phyloP scores from a whole-genome alignment of 805 yeast species.

The Tetrapisispora arboricola region DNA sequence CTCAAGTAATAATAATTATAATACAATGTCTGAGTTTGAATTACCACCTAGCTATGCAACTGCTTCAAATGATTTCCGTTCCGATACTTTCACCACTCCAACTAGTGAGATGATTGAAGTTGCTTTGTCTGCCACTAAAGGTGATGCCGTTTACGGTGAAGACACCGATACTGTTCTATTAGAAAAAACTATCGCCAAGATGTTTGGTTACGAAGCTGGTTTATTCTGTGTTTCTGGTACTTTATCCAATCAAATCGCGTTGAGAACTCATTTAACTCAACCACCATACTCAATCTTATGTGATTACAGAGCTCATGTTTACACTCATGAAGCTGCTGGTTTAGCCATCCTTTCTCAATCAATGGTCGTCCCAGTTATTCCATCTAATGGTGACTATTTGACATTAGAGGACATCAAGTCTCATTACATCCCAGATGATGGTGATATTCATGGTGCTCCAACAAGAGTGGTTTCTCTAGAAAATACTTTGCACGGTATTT shows the following conservation, averaged over 20 bases:
- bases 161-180: constrained; percentile 59
- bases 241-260: constrained; percentile 76
- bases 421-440: constrained; percentile 58
- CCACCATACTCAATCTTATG: constrained; percentile 74
- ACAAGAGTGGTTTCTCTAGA: constrained; percentile 77
- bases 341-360: constrained; percentile 83
- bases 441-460: constrained; percentile 82
- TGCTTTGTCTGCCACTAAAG: constrained; percentile 47
- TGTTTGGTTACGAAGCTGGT: constrained; percentile 76
- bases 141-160: constrained; percentile 86
- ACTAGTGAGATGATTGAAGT: constrained; percentile 61
- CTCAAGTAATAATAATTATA: too few relatives aligned
- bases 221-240: constrained; percentile 85
- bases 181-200: constrained; percentile 50
- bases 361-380: constrained; percentile 76
- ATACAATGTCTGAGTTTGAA: constrained; percentile 13
- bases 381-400: constrained; percentile 63
- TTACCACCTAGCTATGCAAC: constrained; percentile 21
- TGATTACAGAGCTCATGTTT: constrained; percentile 80
- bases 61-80: constrained; percentile 43
- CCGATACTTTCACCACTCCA: constrained; percentile 91
- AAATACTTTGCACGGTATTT: constrained; percentile 77
- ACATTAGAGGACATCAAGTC: constrained; percentile 70
- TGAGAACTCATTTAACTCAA: constrained; percentile 62
- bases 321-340: constrained; percentile 82